Conservation (phyloP, 768 basidiomycete species). For the Russula olivacea region DNA sequence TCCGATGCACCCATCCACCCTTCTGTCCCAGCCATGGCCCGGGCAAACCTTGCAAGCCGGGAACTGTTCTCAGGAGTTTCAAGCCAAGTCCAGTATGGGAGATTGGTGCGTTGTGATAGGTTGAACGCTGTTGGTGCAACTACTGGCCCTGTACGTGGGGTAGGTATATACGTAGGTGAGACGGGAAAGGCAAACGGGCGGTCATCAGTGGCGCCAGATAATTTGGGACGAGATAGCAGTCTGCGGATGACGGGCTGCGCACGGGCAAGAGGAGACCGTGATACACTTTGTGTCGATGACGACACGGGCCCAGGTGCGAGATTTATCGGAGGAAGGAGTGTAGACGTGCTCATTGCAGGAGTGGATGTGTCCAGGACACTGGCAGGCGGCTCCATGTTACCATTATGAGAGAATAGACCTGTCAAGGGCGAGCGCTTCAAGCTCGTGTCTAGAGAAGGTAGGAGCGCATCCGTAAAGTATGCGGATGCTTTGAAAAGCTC, state of each 20-base stretch:
- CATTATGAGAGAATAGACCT: background rate
- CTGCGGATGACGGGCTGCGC: conserved; percentile 22
- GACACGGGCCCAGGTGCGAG: conserved; percentile 4
- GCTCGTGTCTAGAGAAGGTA: conserved; percentile 16
- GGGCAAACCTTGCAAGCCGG: conserved; percentile 62
- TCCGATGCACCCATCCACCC: conserved; percentile 58
- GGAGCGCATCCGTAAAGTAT: conserved; percentile 58
- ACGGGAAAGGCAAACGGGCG: background rate
- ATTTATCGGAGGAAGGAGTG: conserved; percentile 12
- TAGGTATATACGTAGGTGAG: conserved; percentile 3
- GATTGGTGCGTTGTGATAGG: conserved; percentile 52
- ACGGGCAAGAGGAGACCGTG: conserved; percentile 18
- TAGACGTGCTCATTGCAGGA: conserved; percentile 4
- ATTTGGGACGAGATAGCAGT: conserved; percentile 22
- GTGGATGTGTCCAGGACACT: conserved; percentile 12
- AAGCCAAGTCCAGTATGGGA: conserved; percentile 64
- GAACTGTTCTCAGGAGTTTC: conserved; percentile 46
- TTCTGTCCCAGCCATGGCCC: conserved; percentile 67
- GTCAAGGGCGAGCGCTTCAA: conserved; percentile 1
- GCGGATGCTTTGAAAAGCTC: conserved; percentile 73
- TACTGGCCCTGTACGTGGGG: conserved; percentile 31
- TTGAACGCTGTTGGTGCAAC: conserved; percentile 55
- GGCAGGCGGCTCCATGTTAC: conserved; percentile 1
- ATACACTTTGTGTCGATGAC: conserved; percentile 3
- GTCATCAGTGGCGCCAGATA: conserved; percentile 13